phyloP scores from a whole-genome alignment of 2,329 filamentous ascomycete genomes.

The Venturia oleaginea region DNA sequence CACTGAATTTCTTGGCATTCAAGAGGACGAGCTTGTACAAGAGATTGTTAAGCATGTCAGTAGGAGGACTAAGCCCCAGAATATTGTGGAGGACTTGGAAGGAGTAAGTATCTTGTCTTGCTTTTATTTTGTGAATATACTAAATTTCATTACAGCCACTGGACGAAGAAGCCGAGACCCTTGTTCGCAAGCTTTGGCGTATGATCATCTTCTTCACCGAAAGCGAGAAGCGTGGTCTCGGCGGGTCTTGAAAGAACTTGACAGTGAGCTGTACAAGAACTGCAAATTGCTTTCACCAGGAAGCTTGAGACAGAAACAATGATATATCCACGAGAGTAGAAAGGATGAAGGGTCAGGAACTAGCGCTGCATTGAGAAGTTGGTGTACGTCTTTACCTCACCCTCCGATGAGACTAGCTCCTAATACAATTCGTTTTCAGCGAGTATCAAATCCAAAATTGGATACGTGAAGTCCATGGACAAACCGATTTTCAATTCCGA shows the following conservation, averaged over 20 bases:
- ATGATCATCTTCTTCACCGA: slow-evolving; percentile 98
- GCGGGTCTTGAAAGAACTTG: not conserved
- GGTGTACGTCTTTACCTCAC: not conserved
- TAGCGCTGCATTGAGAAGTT: not conserved
- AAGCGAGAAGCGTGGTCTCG: slow-evolving; percentile 60
- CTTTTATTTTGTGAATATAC: slow-evolving; percentile 17
- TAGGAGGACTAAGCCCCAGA: slow-evolving; percentile 63
- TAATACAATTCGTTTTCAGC: slow-evolving; percentile 1
- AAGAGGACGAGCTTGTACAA: slow-evolving; percentile 92
- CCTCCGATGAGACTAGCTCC: not conserved
- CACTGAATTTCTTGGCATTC: slow-evolving; percentile 89
- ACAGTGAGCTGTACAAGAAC: not conserved
- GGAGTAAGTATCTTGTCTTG: slow-evolving; percentile 49
- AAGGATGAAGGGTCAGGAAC: not conserved
- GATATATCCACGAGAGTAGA: not conserved
- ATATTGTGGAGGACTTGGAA: slow-evolving; percentile 75
- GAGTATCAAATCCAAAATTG: not conserved
- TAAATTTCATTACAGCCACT: slow-evolving; percentile 53
- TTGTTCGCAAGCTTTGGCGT: slow-evolving; percentile 95
- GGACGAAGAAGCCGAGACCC: slow-evolving; percentile 86
- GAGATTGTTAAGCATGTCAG: slow-evolving; percentile 82
- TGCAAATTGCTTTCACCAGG: not conserved
- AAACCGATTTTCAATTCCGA: too few relatives aligned
- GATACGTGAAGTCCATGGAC: not conserved
- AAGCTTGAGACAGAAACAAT: not conserved